Conservation (phyloP, 768 basidiomycete species). For the Kwoniella sp. region DNA sequence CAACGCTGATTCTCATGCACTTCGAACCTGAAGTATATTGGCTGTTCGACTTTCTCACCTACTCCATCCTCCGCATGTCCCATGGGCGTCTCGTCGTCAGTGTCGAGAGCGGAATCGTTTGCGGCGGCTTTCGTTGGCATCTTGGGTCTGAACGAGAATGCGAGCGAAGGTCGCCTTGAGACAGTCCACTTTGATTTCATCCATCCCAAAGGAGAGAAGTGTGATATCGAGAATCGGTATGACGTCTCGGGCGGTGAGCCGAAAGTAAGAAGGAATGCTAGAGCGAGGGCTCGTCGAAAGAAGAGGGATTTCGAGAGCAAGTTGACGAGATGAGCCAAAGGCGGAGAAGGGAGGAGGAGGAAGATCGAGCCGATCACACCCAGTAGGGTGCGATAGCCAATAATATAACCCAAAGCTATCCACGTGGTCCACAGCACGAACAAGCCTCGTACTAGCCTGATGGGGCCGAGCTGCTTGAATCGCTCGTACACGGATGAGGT, state of each 20-base stretch:
- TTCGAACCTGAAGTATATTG: conserved; percentile 73
- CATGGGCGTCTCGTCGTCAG: conserved; percentile 10
- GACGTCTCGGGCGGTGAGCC: conserved; percentile 64
- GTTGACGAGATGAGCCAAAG: conserved; percentile 42
- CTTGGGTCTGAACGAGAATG: conserved; percentile 61
- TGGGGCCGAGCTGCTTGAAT: conserved; percentile 37
- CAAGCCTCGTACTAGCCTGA: conserved; percentile 35
- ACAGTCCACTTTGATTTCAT: conserved; percentile 67
- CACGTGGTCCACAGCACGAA: conserved; percentile 46
- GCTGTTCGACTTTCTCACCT: conserved; percentile 29
- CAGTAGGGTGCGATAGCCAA: conserved; percentile 36
- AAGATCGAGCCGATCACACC: conserved; percentile 39
- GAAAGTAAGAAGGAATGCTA: conserved; percentile 70
- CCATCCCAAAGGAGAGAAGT: conserved; percentile 68
- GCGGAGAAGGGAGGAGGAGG: conserved; percentile 48
- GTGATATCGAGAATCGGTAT: conserved; percentile 60
- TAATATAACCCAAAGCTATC: conserved; percentile 36
- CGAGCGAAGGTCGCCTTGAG: conserved; percentile 61
- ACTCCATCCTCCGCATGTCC: conserved; percentile 11
- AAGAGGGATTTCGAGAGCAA: conserved; percentile 60
- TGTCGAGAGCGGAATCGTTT: conserved; percentile 45
- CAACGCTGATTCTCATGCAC: conserved; percentile 92
- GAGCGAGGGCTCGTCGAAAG: conserved; percentile 63
- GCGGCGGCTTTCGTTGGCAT: conserved; percentile 52
- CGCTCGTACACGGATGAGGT: conserved; percentile 51